Percentiles rank a stretch among this genome's conserved stretches.
These are phyloP conservation scores for Boletus subparvulus DNA, from an alignment of 768 basidiomycete genomes.

Conservation along the genomic window DNA sequence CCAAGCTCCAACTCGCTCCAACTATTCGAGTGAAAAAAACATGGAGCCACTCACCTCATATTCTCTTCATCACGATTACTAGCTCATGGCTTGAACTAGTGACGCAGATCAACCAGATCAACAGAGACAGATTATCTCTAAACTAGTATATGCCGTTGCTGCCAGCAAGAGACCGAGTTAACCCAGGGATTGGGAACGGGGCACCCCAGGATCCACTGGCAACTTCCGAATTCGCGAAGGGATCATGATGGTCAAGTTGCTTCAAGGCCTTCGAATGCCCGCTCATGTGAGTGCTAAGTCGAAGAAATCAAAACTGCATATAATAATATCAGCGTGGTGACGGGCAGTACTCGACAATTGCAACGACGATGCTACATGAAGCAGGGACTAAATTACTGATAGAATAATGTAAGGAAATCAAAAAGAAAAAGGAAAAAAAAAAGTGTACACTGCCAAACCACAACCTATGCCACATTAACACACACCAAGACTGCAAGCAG, in stretches of 20 bases:
- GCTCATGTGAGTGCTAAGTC: background rate
- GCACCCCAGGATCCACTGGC: background rate
- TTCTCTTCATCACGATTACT: too few species aligned
- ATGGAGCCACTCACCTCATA: too few species aligned
- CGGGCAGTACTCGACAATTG: slow-evolving; percentile 18
- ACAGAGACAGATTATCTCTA: too few species aligned
- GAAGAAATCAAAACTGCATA: background rate
- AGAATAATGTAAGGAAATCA: slow-evolving; percentile 30
- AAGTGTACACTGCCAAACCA: slow-evolving; percentile 11
- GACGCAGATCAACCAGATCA: background rate
- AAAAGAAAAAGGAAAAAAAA: background rate
- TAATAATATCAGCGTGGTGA: slow-evolving; percentile 13
- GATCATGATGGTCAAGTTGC: background rate
- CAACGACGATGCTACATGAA: slow-evolving; percentile 32
- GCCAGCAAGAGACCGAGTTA: background rate
- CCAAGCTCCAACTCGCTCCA: background rate
- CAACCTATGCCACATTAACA: slow-evolving; percentile 7
- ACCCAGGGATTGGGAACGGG: too few species aligned
- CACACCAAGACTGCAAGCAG: background rate
- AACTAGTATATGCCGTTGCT: background rate
- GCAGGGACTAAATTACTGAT: slow-evolving; percentile 31
- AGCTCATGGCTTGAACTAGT: background rate
- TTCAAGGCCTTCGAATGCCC: background rate
- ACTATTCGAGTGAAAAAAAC: background rate
- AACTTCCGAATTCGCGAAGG: background rate